A percentile compares a stretch with the other conserved stretches of the same genome.
Conservation (phyloP, 139 green algal species). For the Diplosphaera chodatii region DNA sequence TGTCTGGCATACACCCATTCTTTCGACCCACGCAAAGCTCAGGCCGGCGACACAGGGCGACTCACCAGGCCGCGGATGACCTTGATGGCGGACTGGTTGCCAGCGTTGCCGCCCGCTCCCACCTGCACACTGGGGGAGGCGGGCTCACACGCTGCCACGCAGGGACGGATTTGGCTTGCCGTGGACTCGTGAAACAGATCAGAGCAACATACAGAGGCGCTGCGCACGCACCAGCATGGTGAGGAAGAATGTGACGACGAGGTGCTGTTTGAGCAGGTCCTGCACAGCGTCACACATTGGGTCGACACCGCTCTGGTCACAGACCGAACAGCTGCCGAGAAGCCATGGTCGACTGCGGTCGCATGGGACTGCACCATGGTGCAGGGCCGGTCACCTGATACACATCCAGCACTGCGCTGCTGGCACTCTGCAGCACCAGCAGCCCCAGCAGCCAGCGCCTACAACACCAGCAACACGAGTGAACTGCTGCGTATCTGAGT, state of each 20-base stretch:
- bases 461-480: too few relatives aligned
- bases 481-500: too few relatives aligned
- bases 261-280: conserved; percentile 64
- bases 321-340: too few relatives aligned
- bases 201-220: too few relatives aligned
- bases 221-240: conserved; percentile 92
- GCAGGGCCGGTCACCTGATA: conserved; percentile 44
- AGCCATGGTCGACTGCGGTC: too few relatives aligned
- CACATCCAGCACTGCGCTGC: conserved; percentile 70
- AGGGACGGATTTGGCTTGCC: too few relatives aligned
- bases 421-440: conserved; percentile 72
- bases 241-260: conserved; percentile 89
- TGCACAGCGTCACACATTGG: conserved; percentile 3
- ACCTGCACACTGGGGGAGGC: conserved; percentile 5
- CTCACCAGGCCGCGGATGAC: conserved; percentile 79
- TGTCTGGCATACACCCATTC: too few relatives aligned
- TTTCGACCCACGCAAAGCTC: too few relatives aligned
- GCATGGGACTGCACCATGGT: too few relatives aligned
- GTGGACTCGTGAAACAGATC: too few relatives aligned
- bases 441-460: conserved; percentile 73
- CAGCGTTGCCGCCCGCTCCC: conserved; percentile 67
- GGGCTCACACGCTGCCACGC: background rate
- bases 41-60: background rate
- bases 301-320: too few relatives aligned
- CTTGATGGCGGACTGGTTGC: conserved; percentile 90